A percentile compares a stretch with the other conserved stretches of the same genome.
Conservation (phyloP, 169 alveolate species). For the Plasmodium relictum region DNA sequence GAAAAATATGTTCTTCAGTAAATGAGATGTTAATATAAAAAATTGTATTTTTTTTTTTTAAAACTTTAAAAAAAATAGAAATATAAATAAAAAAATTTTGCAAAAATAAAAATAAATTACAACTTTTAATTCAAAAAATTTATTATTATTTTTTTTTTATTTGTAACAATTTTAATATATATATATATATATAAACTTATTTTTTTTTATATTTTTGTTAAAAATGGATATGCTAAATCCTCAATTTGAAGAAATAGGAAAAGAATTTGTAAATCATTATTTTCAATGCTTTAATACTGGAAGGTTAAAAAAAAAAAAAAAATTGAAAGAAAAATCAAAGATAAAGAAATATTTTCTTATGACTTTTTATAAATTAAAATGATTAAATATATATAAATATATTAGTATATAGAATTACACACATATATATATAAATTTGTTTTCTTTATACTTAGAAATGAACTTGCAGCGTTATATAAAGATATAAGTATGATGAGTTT, state of each 20-base stretch:
- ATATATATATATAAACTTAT: not conserved
- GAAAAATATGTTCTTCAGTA: no score
- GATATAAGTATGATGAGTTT: slow-evolving; percentile 77
- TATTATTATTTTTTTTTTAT: not conserved
- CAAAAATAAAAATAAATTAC: not conserved
- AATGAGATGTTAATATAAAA: no score
- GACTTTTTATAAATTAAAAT: not conserved
- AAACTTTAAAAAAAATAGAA: not conserved
- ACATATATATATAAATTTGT: not conserved
- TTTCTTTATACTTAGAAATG: slow-evolving; percentile 39
- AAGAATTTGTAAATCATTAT: slow-evolving; percentile 87
- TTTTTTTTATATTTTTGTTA: slow-evolving; percentile 23
- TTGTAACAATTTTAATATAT: slow-evolving; percentile 9
- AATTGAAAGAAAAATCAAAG: slow-evolving; percentile 4
- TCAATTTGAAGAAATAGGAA: slow-evolving; percentile 85
- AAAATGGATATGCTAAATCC: slow-evolving; percentile 80
- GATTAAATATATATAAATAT: not conserved
- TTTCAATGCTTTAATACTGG: slow-evolving; percentile 85
- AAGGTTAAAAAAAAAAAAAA: slow-evolving; percentile 75
- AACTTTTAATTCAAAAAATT: not conserved
- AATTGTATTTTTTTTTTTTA: no score
- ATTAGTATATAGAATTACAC: not conserved
- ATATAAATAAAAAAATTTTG: not conserved
- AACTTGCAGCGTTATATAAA: slow-evolving; percentile 66
- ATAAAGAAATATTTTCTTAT: not conserved